phyloP scores from a whole-genome alignment of 129 eudicot genomes.

The Chrysanthemum lavandulifolium region DNA sequence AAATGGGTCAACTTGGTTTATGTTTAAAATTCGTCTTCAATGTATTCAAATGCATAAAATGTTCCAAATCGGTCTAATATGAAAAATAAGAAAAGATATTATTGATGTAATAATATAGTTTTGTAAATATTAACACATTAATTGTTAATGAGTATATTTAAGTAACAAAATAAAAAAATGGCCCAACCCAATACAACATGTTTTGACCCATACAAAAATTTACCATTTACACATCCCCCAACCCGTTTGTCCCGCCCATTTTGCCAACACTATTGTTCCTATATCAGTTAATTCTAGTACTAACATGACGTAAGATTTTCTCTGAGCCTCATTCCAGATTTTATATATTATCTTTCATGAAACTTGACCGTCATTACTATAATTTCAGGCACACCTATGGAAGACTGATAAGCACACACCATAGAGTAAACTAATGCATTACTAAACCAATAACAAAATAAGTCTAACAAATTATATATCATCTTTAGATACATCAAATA shows the following conservation, averaged over 20 bases:
- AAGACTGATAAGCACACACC: conserved; percentile 45
- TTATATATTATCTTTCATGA: no score
- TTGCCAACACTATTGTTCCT: neutral
- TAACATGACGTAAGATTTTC: conserved; percentile 27
- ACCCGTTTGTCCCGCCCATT: neutral
- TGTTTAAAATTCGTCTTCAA: neutral
- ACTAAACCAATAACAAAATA: neutral
- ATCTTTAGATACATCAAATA: neutral
- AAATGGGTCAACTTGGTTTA: neutral
- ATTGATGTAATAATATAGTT: no score
- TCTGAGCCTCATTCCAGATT: no score
- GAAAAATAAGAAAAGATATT: no score
- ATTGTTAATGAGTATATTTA: no score
- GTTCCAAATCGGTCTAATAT: no score
- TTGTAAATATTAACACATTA: no score
- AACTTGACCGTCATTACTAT: neutral
- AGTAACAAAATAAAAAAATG: no score
- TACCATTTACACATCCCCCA: neutral
- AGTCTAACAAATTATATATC: neutral
- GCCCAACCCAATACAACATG: no score
- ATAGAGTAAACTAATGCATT: conserved; percentile 8
- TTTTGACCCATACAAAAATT: neutral
- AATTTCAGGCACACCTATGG: conserved; percentile 68
- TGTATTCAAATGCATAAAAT: no score
- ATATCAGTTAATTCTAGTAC: neutral